phyloP scores from a whole-genome alignment of 108 stramenopile genomes.

The Mayamaea pseudoterrestris region DNA sequence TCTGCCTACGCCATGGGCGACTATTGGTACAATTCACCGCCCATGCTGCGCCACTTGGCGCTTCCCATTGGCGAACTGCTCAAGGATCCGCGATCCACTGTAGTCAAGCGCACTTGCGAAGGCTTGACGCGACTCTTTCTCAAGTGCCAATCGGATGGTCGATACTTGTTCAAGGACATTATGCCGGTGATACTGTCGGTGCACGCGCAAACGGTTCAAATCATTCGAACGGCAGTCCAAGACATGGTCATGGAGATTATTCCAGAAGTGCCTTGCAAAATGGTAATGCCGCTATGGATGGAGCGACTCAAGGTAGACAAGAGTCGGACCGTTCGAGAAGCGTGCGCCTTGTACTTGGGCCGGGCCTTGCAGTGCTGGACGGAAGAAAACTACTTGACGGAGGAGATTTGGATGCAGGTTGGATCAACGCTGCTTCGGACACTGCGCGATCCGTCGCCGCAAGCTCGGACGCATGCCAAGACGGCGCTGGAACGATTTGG shows the following conservation, averaged over 20 bases:
- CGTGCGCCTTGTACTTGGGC: slow-evolving; percentile 58
- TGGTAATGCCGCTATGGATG: slow-evolving; percentile 48
- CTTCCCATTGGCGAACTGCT: slow-evolving; percentile 37
- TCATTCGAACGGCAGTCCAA: slow-evolving; percentile 58
- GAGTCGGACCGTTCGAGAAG: slow-evolving; percentile 58
- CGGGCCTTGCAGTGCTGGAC: slow-evolving; percentile 47
- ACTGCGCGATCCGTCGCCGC: slow-evolving; percentile 54
- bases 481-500: slow-evolving; percentile 42
- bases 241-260: slow-evolving; percentile 37
- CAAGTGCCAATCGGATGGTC: slow-evolving; percentile 21
- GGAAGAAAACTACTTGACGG: slow-evolving; percentile 23
- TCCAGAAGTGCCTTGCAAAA: slow-evolving; percentile 51
- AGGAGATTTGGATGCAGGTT: slow-evolving; percentile 47
- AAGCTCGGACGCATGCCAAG: slow-evolving; percentile 43
- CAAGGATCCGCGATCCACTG: slow-evolving; percentile 58
- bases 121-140: slow-evolving; percentile 24
- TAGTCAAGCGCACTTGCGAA: slow-evolving; percentile 66
- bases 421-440: slow-evolving; percentile 33
- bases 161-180: slow-evolving; percentile 59
- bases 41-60: slow-evolving; percentile 45
- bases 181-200: slow-evolving; percentile 47
- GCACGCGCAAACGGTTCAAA: slow-evolving; percentile 68
- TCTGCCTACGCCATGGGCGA: slow-evolving; percentile 4
- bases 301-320: slow-evolving; percentile 61
- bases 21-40: slow-evolving; percentile 50